Conservation (phyloP, 2,329 filamentous ascomycete genomes). For the Trichophyton benhamiae region DNA sequence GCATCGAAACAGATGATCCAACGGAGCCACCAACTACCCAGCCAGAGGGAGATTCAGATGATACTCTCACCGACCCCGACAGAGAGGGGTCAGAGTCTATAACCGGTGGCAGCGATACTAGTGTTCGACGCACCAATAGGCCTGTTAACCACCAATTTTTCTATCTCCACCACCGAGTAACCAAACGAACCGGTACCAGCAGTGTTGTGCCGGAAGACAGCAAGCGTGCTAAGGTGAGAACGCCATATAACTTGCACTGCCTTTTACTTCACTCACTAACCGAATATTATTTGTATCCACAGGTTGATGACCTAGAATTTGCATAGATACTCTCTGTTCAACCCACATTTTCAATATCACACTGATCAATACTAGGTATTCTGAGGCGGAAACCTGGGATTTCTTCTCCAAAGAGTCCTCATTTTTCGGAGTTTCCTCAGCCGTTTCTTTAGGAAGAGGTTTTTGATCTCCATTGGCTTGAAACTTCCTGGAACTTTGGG, state of each 20-base stretch:
- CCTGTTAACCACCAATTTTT: slow-evolving; percentile 1
- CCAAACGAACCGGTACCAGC: not conserved
- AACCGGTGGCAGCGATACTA: not conserved
- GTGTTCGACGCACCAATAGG: not conserved
- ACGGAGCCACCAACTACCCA: not conserved
- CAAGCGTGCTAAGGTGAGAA: not conserved
- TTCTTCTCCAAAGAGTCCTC: not conserved
- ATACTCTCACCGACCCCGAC: not conserved
- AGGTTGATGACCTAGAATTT: not conserved
- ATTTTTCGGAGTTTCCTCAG: not conserved
- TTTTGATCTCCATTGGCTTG: not conserved
- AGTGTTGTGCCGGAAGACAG: not conserved
- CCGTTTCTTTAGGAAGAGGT: not conserved
- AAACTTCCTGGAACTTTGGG: not conserved
- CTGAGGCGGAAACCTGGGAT: not conserved
- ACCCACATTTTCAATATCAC: not conserved
- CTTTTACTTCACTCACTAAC: not conserved
- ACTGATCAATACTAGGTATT: not conserved
- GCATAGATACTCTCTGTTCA: not conserved
- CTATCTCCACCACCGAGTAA: not conserved
- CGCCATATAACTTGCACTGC: not conserved
- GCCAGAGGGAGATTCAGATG: not conserved
- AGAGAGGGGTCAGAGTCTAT: not conserved
- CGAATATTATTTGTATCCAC: not conserved
- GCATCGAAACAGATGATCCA: not conserved